phyloP scores from a whole-genome alignment of 139 green algal species.

The Chlamydomonas eustigma region DNA sequence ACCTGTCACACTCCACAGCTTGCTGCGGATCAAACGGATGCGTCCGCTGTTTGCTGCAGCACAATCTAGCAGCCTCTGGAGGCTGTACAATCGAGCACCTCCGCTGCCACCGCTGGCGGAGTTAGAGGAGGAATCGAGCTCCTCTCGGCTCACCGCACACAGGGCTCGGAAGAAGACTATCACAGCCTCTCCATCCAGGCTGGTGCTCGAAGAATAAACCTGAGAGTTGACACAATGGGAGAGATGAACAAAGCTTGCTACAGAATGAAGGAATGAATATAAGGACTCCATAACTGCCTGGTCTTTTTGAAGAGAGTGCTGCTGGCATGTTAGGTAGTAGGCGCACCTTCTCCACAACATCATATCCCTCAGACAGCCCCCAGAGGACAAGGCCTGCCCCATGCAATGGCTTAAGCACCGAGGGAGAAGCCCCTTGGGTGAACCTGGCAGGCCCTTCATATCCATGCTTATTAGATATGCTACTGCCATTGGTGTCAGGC shows the following conservation, averaged over 20 bases:
- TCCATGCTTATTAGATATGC: not conserved
- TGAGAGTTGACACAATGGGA: slow-evolving; percentile 6
- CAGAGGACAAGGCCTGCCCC: slow-evolving; percentile 59
- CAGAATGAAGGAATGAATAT: too few relatives aligned
- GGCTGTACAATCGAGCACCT: slow-evolving; percentile 49
- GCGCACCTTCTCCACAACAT: slow-evolving; percentile 39
- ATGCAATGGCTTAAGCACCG: slow-evolving; percentile 12
- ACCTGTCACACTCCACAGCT: slow-evolving; percentile 76
- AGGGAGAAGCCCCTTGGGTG: not conserved
- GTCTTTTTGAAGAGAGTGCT: too few relatives aligned
- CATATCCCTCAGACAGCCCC: slow-evolving; percentile 31
- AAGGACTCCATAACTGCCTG: too few relatives aligned
- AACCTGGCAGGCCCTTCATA: not conserved
- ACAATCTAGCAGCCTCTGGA: slow-evolving; percentile 68
- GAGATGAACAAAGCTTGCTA: not conserved
- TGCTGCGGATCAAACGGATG: slow-evolving; percentile 83
- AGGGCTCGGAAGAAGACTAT: slow-evolving; percentile 87
- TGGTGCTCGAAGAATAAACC: slow-evolving; percentile 47
- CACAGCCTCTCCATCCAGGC: slow-evolving; percentile 84
- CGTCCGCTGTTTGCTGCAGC: slow-evolving; percentile 77
- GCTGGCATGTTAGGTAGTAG: too few relatives aligned
- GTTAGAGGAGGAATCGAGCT: slow-evolving; percentile 68
- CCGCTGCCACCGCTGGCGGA: not conserved
- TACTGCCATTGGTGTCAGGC: not conserved
- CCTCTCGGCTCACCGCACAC: slow-evolving; percentile 75